These are phyloP conservation scores for Kodamaea alishanica DNA, from an alignment of 1,139 yeast genomes.

Conservation along the genomic window DNA sequence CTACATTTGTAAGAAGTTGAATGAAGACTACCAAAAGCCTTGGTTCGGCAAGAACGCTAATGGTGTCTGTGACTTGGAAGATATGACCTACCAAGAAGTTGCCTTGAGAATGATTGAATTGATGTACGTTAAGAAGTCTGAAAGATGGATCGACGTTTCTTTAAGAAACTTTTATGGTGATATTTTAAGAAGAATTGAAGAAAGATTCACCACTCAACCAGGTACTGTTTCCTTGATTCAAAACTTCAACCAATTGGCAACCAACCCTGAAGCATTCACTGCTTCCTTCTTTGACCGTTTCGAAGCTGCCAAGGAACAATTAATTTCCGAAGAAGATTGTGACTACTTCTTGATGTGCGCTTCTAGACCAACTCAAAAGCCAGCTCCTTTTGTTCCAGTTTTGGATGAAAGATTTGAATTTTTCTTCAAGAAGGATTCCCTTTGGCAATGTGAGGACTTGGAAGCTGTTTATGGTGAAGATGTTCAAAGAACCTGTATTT, in stretches of 20 bases:
- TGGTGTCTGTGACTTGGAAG: conserved; percentile 89
- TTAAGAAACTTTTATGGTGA: conserved; percentile 86
- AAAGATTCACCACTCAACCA: conserved; percentile 70
- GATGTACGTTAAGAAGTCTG: conserved; percentile 75
- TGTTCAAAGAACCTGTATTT: conserved; percentile 96
- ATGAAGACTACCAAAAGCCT: conserved; percentile 94
- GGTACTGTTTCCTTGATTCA: conserved; percentile 66
- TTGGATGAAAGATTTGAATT: conserved; percentile 91
- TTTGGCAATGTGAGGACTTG: conserved; percentile 98
- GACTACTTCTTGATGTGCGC: conserved; percentile 87
- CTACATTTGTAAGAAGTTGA: conserved; percentile 77
- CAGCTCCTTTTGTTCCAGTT: conserved; percentile 96
- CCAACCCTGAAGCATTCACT: conserved; percentile 57
- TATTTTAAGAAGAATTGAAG: conserved; percentile 90
- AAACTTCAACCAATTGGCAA: conserved; percentile 61
- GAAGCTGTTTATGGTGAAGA: conserved; percentile 95
- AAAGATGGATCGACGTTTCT: conserved; percentile 84
- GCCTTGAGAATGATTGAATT: conserved; percentile 84
- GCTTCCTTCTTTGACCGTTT: conserved; percentile 61
- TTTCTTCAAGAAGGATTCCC: conserved; percentile 96
- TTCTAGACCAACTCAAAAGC: conserved; percentile 84
- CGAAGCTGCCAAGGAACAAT: conserved; percentile 73
- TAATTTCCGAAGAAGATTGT: conserved; percentile 91
- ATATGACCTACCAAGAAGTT: conserved; percentile 93
- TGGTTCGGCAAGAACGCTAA: conserved; percentile 83